These are phyloP conservation scores for Pythium folliculosum DNA, from an alignment of 352 stramenopile genomes.

Conservation along the genomic window DNA sequence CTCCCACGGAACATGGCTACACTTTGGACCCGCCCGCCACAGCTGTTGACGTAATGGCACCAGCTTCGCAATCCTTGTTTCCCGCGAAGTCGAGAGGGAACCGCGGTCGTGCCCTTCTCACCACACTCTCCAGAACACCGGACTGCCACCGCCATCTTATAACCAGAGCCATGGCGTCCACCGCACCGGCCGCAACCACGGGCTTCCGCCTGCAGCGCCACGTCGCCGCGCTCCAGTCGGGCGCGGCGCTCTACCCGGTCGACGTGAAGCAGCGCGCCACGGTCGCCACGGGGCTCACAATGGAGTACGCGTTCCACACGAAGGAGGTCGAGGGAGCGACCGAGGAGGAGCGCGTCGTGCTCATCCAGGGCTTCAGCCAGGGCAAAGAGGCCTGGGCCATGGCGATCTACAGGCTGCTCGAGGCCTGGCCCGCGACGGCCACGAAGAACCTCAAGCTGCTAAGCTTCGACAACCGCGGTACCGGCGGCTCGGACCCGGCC, in stretches of 20 bases:
- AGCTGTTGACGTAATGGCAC: background rate
- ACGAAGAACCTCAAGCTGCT: slow-evolving; percentile 42
- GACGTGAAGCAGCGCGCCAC: slow-evolving; percentile 35
- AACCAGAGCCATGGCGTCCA: background rate
- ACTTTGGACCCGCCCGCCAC: background rate
- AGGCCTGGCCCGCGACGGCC: background rate
- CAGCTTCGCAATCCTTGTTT: background rate
- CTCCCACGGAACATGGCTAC: background rate
- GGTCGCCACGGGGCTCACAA: slow-evolving; percentile 44
- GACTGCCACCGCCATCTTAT: no score
- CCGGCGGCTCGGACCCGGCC: slow-evolving; percentile 43
- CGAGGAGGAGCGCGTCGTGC: slow-evolving; percentile 23
- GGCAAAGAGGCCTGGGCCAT: slow-evolving; percentile 29
- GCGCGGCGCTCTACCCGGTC: slow-evolving; percentile 30
- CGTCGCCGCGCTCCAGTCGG: slow-evolving; percentile 42
- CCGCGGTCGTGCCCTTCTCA: no score
- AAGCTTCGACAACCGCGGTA: slow-evolving; percentile 63
- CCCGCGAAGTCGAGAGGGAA: no score
- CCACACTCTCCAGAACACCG: no score
- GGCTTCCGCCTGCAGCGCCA: slow-evolving; percentile 43
- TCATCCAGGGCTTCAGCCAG: slow-evolving; percentile 35
- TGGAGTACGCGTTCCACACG: slow-evolving; percentile 37
- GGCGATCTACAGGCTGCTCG: slow-evolving; percentile 23
- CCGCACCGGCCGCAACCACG: background rate
- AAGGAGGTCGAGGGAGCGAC: slow-evolving; percentile 4